Base-by-base conservation (phyloP, 225 moss, liverwort and hornwort genomes). In the Asterella californica region DNA sequence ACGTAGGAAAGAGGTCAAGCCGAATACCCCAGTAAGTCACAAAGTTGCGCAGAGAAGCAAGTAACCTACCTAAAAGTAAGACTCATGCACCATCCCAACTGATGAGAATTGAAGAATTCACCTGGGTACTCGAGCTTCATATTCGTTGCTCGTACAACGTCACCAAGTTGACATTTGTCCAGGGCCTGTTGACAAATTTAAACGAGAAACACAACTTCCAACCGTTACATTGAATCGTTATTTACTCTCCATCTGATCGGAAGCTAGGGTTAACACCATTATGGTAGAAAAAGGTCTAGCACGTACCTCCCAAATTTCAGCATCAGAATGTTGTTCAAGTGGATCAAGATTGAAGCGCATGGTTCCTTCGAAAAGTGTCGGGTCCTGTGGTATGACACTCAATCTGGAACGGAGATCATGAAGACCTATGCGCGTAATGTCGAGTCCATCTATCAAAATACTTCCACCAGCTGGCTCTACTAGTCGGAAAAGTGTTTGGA, bases 81-180 rank as follows among this genome's bases (percentile, higher is more conserved):
- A 18, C 9, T 48, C 2, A 71, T 15, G 6, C 45, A 71, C 71
- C 46, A 34, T 15, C 4, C n/a, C n/a, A n/a, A n/a, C n/a, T n/a
- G n/a, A n/a, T 14, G 64, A 33, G 15, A 15, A 36, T 36, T 36
- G 36, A 2, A 36, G 67, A 30, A 50, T 14, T 59, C 45, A 91
- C 94, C 93, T 86, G 86, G 80, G 32, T 67, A 52, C 52, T 95
- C 90, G 0, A 93, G 88, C 80, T 89, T 93, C 67, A 79, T 79
- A 46, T 80, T 84, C 73, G 89, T 90, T 10, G 85, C 79, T 22
- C 95, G 87, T 42, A 95, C 74, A 36, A 89, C 76, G 55, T 88
- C 86, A 53, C 91, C 93, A 15, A 95, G 88, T 81, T 91, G 90
- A 79, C 93, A 93, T 80, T 93, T 95, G 62, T 95, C 91, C 76